Conservation (phyloP, 2,329 filamentous ascomycete species). For the Phialophora macrospora region DNA sequence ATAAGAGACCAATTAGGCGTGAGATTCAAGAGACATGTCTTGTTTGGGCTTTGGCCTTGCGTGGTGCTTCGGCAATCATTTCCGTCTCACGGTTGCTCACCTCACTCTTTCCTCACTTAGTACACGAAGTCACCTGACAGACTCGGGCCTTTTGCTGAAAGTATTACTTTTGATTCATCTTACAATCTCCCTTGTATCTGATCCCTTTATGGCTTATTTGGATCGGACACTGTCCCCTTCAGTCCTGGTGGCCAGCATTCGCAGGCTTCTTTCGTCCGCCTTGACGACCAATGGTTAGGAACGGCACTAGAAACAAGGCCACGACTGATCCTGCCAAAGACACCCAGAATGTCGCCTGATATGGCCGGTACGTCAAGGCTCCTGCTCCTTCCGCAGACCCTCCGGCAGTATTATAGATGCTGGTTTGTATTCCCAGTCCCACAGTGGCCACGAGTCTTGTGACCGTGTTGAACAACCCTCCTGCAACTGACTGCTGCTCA, state of each 20-base stretch:
- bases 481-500: constrained; percentile 68
- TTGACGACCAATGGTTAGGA: constrained; percentile 38
- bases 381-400: constrained; percentile 28
- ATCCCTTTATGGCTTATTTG: neutral
- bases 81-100: neutral
- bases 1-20: neutral
- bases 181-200: neutral
- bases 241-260: constrained; percentile 20
- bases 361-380: constrained; percentile 35
- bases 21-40: neutral
- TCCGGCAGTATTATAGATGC: constrained; percentile 43
- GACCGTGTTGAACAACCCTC: constrained; percentile 71
- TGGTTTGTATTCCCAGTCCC: constrained; percentile 66
- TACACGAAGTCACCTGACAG: neutral
- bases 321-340: constrained; percentile 34
- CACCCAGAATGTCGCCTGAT: constrained; percentile 40
- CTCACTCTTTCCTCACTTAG: neutral
- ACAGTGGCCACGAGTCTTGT: constrained; percentile 65
- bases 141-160: neutral
- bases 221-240: neutral
- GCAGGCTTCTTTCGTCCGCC: constrained; percentile 32
- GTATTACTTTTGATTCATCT: neutral
- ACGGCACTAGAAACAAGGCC: constrained; percentile 37
- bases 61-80: neutral
- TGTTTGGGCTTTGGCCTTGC: neutral